Percentiles rank a stretch among this genome's conserved stretches.
These are phyloP conservation scores for Ophiobolus disseminans DNA, from an alignment of 2,329 filamentous ascomycete genomes.

Conservation along the genomic window DNA sequence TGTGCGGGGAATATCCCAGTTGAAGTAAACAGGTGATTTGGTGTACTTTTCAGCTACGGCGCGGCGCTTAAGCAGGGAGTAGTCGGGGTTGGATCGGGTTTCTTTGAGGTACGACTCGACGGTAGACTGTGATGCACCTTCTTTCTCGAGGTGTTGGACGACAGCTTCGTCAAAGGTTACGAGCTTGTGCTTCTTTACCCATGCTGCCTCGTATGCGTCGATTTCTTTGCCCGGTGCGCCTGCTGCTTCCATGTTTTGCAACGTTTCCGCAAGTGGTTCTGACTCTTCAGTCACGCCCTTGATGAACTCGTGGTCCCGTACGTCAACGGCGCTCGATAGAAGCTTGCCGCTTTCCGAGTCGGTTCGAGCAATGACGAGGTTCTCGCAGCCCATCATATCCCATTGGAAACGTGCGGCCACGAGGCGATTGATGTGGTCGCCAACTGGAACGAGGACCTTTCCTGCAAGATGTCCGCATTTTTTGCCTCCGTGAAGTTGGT, in stretches of 20 bases:
- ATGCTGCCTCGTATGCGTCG: conserved; percentile 82
- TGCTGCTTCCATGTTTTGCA: conserved; percentile 85
- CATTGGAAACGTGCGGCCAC: conserved; percentile 94
- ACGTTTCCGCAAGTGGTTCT: conserved; percentile 82
- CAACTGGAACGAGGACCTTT: conserved; percentile 91
- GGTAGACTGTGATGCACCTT: conserved; percentile 68
- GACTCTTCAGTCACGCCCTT: conserved; percentile 81
- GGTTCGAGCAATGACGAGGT: conserved; percentile 90
- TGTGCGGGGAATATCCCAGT: conserved; percentile 90
- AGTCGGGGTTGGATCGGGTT: conserved; percentile 69
- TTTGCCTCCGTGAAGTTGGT: conserved; percentile 96
- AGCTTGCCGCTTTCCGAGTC: conserved; percentile 94
- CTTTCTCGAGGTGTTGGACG: conserved; percentile 72
- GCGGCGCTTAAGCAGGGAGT: conserved; percentile 80
- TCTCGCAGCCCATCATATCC: conserved; percentile 97
- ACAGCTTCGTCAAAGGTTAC: conserved; percentile 93
- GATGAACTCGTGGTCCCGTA: conserved; percentile 96
- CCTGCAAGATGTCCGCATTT: conserved; percentile 97
- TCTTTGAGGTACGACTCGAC: conserved; percentile 72
- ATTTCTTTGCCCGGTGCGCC: conserved; percentile 83
- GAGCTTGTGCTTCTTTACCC: conserved; percentile 85
- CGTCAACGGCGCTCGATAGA: conserved; percentile 88
- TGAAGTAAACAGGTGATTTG: conserved; percentile 76
- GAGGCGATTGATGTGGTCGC: conserved; percentile 95
- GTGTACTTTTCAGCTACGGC: conserved; percentile 72